These are phyloP conservation scores for Eucalyptus guilfoylei DNA, from an alignment of 345 rosid species.

Conservation along the genomic window DNA sequence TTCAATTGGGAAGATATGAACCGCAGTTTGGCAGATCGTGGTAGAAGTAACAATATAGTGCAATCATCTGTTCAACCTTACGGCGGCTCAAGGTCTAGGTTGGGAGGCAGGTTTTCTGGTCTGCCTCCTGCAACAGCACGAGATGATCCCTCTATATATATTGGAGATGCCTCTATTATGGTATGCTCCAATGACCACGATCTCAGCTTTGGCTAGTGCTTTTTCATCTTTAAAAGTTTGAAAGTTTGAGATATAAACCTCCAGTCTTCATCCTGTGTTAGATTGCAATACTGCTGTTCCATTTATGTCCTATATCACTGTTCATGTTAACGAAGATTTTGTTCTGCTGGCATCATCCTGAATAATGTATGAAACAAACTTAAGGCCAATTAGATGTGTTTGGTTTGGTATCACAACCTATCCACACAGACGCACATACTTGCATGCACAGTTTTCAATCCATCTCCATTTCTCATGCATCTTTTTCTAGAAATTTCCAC, in stretches of 20 bases:
- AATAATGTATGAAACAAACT: background rate
- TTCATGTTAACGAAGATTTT: background rate
- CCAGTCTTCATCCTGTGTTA: background rate
- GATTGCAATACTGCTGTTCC: background rate
- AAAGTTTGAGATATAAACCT: background rate
- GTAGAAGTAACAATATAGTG: constrained; percentile 33
- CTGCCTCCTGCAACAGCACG: constrained; percentile 22
- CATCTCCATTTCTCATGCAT: background rate
- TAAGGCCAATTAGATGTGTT: background rate
- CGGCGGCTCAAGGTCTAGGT: constrained; percentile 33
- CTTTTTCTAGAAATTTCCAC: background rate
- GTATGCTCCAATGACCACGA: constrained; percentile 19
- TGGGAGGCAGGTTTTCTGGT: constrained; percentile 22
- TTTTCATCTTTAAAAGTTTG: background rate
- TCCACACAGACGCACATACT: background rate
- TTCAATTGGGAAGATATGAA: constrained; percentile 99
- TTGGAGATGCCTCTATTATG: constrained; percentile 20
- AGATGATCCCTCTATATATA: constrained; percentile 17
- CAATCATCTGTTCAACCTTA: constrained; percentile 33
- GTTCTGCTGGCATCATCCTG: background rate
- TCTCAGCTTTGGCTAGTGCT: background rate
- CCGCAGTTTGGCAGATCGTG: constrained; percentile 61
- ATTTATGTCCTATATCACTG: background rate
- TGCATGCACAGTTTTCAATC: background rate
- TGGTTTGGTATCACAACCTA: background rate